Evolutionary conservation across 139 green algal species (phyloP).

Genomic region (Edaphochlamys debaryana): DNA sequence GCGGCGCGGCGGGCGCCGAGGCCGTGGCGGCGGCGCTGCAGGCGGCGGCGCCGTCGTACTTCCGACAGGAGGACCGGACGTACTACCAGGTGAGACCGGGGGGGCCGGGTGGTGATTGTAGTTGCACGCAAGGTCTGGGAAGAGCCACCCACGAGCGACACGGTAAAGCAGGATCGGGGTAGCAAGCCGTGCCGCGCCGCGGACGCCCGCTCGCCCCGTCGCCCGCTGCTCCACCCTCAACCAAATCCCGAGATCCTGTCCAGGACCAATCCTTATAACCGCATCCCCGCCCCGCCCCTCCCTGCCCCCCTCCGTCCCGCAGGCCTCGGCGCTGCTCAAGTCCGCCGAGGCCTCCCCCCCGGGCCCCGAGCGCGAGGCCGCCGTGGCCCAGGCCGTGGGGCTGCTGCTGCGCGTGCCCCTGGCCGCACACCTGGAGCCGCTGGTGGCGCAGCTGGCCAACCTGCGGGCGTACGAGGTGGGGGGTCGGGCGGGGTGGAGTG

Average conservation of each 20-base stretch:
- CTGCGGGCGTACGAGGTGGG: constrained; percentile 70
- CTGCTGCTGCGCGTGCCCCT: constrained; percentile 67
- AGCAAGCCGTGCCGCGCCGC: no score
- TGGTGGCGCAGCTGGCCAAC: constrained; percentile 75
- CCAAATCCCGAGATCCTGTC: no score
- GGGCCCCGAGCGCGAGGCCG: constrained; percentile 60
- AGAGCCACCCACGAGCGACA: no score
- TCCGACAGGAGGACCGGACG: constrained; percentile 78
- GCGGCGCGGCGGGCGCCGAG: constrained; percentile 53
- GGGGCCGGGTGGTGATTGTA: not conserved
- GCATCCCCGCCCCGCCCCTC: no score
- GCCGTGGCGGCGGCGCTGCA: constrained; percentile 73
- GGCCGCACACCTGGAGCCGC: constrained; percentile 63
- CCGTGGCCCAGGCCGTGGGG: constrained; percentile 61
- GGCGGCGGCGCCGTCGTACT: constrained; percentile 75
- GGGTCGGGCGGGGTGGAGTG: not conserved
- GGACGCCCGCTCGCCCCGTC: no score
- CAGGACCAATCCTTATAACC: no score
- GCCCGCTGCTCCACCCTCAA: no score
- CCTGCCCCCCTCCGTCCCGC: not conserved
- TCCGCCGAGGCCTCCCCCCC: constrained; percentile 62
- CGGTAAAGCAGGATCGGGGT: no score
- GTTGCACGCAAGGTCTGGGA: not conserved
- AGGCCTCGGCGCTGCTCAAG: constrained; percentile 64
- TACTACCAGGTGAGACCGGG: constrained; percentile 73